These are phyloP conservation scores for Phytopythium montanum DNA, from an alignment of 352 stramenopile genomes.

Conservation along the genomic window DNA sequence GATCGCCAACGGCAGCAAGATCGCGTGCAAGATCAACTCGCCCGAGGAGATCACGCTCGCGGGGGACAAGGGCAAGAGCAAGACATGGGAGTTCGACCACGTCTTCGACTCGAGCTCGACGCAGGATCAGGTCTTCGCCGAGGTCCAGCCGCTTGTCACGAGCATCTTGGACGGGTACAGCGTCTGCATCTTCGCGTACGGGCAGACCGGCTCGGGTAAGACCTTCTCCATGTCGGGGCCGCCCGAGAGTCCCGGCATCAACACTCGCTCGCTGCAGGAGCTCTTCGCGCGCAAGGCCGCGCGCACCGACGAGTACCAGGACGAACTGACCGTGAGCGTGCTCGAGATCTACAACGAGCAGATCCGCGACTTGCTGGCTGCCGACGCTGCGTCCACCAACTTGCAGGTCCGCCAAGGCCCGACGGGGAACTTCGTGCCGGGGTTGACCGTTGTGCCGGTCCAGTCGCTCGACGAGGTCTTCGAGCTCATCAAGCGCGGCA, in stretches of 20 bases:
- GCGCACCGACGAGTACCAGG: conserved; percentile 71
- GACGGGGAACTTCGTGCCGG: conserved; percentile 83
- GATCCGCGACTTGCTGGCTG: conserved; percentile 91
- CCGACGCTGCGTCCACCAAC: conserved; percentile 75
- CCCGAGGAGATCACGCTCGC: conserved; percentile 74
- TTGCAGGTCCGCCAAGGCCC: conserved; percentile 79
- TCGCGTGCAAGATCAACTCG: conserved; percentile 76
- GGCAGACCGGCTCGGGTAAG: conserved; percentile 85
- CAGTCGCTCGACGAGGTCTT: conserved; percentile 81
- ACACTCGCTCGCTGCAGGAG: conserved; percentile 79
- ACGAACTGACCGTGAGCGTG: conserved; percentile 88
- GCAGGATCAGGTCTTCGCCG: conserved; percentile 74
- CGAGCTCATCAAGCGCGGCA: conserved; percentile 79
- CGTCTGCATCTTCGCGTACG: conserved; percentile 91
- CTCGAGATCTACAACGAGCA: conserved; percentile 98
- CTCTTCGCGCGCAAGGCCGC: conserved; percentile 73
- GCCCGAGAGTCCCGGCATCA: conserved; percentile 72
- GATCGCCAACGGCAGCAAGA: conserved; percentile 63
- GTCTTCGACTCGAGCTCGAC: conserved; percentile 79
- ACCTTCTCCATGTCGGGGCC: conserved; percentile 83
- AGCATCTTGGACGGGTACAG: conserved; percentile 87
- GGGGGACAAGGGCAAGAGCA: conserved; percentile 83
- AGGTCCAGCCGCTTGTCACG: conserved; percentile 78
- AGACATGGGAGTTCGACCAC: conserved; percentile 84
- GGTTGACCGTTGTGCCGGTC: conserved; percentile 69